Percentiles rank a stretch among this genome's conserved stretches.
Evolutionary conservation across 208 protist genomes (phyloP).

Genomic region (Crithidia sp.): DNA sequence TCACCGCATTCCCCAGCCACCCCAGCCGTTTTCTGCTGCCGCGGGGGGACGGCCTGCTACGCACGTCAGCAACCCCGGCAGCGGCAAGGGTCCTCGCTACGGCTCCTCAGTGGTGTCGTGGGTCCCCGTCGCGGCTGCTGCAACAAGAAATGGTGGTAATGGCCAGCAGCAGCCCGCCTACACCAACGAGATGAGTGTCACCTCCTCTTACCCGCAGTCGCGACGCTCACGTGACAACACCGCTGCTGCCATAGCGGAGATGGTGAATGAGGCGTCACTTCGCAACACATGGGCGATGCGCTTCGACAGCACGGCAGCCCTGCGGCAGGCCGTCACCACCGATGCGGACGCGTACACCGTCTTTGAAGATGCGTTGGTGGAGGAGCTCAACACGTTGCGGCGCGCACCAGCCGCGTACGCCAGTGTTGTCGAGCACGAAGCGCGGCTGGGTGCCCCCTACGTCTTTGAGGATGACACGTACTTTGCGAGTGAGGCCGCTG

Average conservation of each 20-base stretch:
- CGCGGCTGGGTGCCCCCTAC: conserved; percentile 69
- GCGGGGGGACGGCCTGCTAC: background rate
- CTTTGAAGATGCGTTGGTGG: conserved; percentile 63
- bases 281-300: conserved; percentile 36
- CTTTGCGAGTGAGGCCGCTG: conserved; percentile 45
- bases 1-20: conserved; percentile 20
- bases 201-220: background rate
- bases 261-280: conserved; percentile 30
- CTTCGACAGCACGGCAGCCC: conserved; percentile 38
- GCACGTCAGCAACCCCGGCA: background rate
- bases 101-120: conserved; percentile 9
- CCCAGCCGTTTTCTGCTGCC: background rate
- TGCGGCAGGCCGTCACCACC: conserved; percentile 65
- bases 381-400: conserved; percentile 76
- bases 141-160: background rate
- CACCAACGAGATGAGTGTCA: background rate
- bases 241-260: conserved; percentile 3
- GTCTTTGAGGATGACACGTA: conserved; percentile 59
- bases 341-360: conserved; percentile 56
- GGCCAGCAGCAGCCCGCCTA: background rate
- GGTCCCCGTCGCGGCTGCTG: conserved; percentile 1
- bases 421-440: conserved; percentile 58
- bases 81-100: background rate
- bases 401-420: conserved; percentile 67
- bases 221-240: background rate